These are phyloP conservation scores for Sugiyamaella neomexicana DNA, from an alignment of 1,139 yeast species.

Conservation along the genomic window DNA sequence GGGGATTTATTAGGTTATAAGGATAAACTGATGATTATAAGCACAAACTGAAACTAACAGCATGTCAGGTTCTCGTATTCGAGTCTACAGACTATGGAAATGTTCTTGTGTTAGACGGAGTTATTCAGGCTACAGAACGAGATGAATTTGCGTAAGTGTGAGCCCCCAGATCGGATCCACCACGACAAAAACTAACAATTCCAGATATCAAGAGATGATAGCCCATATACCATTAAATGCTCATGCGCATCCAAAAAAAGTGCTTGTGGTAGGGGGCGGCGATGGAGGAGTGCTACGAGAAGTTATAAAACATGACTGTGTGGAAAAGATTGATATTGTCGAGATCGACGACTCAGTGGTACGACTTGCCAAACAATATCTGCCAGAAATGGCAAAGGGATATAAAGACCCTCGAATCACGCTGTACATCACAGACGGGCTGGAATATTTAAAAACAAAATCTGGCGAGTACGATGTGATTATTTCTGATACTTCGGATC, in stretches of 20 bases:
- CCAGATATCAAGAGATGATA: constrained; percentile 74
- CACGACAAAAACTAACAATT: too few species aligned
- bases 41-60: too few species aligned
- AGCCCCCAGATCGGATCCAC: too few species aligned
- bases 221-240: constrained; percentile 76
- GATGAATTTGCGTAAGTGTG: constrained; percentile 70
- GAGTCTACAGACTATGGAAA: constrained; percentile 76
- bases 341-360: constrained; percentile 92
- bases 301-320: constrained; percentile 68
- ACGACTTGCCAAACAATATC: constrained; percentile 65
- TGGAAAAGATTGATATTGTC: constrained; percentile 73
- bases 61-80: constrained; percentile 56
- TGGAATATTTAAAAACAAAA: constrained; percentile 64
- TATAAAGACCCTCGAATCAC: constrained; percentile 70
- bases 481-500: constrained; percentile 94
- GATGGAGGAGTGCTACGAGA: constrained; percentile 93
- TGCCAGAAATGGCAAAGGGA: constrained; percentile 78
- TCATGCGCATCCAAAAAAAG: constrained; percentile 71
- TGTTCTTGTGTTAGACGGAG: constrained; percentile 82
- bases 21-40: too few species aligned
- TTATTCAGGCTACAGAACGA: constrained; percentile 82
- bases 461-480: constrained; percentile 71
- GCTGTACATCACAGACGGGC: constrained; percentile 84
- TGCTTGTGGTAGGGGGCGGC: constrained; percentile 89
- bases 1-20: too few species aligned